These are phyloP conservation scores for Ophiostoma sp. DNA, from an alignment of 2,329 filamentous ascomycete genomes.

Conservation along the genomic window DNA sequence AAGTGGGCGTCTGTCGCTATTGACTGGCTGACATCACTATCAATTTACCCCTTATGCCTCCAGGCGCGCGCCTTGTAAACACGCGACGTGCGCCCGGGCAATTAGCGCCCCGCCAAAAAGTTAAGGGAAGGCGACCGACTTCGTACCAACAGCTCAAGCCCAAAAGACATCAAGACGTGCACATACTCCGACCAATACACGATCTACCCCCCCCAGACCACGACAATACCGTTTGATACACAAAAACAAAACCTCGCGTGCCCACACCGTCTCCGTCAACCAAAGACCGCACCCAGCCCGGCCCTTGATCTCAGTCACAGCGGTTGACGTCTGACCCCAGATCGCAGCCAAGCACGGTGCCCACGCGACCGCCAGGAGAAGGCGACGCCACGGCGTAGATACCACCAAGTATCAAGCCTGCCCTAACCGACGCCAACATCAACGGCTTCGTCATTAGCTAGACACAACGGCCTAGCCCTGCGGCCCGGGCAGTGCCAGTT, in stretches of 20 bases:
- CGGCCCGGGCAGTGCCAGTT: not conserved
- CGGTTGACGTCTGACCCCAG: not conserved
- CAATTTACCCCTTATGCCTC: not conserved
- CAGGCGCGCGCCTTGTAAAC: not conserved
- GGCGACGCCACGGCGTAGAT: not conserved
- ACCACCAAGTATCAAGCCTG: not conserved
- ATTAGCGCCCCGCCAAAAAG: constrained; percentile 11
- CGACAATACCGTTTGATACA: not conserved
- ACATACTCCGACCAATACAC: not conserved
- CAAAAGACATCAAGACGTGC: not conserved
- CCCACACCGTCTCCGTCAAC: not conserved
- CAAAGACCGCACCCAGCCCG: no score
- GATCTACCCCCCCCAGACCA: not conserved
- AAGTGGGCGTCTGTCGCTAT: not conserved
- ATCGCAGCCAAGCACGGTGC: not conserved
- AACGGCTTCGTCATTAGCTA: not conserved
- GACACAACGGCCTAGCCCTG: not conserved
- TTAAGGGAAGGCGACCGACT: not conserved
- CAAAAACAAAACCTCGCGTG: not conserved
- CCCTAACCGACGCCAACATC: not conserved
- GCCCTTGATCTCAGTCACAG: no score
- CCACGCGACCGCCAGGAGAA: not conserved
- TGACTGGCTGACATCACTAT: not conserved
- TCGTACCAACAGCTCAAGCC: not conserved
- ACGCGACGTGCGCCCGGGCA: not conserved